Percentiles rank a stretch among this genome's conserved stretches.
Evolutionary conservation across 2,329 filamentous ascomycete genomes (phyloP).

Genomic region (Aspergillus floridensis): DNA sequence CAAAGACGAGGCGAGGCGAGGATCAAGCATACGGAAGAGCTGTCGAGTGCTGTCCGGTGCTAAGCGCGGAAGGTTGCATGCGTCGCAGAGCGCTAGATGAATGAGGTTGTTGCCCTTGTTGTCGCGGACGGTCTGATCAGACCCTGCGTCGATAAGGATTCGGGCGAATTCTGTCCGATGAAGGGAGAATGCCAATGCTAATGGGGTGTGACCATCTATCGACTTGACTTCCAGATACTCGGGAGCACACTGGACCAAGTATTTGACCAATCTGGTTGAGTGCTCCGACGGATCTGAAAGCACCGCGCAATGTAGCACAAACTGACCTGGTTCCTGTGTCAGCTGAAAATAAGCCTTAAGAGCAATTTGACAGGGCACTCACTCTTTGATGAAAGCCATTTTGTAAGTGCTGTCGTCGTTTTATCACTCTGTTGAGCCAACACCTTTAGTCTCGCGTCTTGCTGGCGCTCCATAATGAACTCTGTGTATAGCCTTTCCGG

Average conservation of each 20-base stretch:
- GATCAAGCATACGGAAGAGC: constrained; percentile 59
- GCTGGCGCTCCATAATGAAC: constrained; percentile 61
- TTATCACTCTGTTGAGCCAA: constrained; percentile 50
- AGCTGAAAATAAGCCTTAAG: background rate
- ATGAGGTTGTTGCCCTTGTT: constrained; percentile 63
- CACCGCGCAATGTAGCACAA: constrained; percentile 66
- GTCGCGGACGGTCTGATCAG: constrained; percentile 66
- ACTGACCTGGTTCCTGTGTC: constrained; percentile 27
- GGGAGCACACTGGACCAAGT: constrained; percentile 63
- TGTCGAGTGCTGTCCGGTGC: constrained; percentile 51
- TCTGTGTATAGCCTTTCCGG: constrained; percentile 66
- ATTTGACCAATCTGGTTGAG: constrained; percentile 59
- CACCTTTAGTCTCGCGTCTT: constrained; percentile 62
- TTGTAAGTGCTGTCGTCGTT: constrained; percentile 9
- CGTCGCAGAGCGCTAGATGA: constrained; percentile 53
- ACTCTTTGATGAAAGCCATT: constrained; percentile 46
- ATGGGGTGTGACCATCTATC: constrained; percentile 54
- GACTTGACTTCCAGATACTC: constrained; percentile 60
- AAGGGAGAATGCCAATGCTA: constrained; percentile 63
- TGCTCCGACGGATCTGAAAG: constrained; percentile 43
- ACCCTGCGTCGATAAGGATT: constrained; percentile 64
- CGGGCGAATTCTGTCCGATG: constrained; percentile 41
- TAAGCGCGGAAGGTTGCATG: constrained; percentile 22
- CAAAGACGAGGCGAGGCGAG: constrained; percentile 47
- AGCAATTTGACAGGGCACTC: constrained; percentile 36